Base-by-base conservation (phyloP, 441 rosid genomes). In the Isatis lusitanica region DNA sequence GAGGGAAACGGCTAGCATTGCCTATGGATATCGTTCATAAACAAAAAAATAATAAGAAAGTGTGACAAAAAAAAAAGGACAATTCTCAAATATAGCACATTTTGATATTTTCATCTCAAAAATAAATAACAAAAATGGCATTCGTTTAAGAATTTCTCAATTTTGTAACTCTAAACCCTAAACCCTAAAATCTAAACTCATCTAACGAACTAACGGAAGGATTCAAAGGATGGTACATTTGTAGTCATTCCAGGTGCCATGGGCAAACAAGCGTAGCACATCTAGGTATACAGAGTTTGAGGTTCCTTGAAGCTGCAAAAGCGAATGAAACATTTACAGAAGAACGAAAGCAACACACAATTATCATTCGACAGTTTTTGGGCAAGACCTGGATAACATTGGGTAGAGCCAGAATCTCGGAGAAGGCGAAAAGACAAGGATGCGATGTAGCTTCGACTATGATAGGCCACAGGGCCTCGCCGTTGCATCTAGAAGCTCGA, bases 241-340 rank as follows among this genome's bases (percentile, higher is more conserved):
- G 88, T 88, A 95, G 62, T 93, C 96, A 68, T 80, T 83, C 97
- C 98, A 93, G n/a, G 96, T 95, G 61, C 98, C 98, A 70, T 95
- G 90, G 4, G 96, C 93, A 83, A 91, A 95, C 88, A 93, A 74
- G 17, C 87, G 85, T 53, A 95, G 91, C 44, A 88, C 39, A 69
- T 88, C 88, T 24, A 90, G 83, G 70, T 80, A 81, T 5, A 66
- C 44, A 17, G 93, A 86, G 81, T 80, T 76, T 48, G 85, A 87
- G 56, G 85, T 82, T 80, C 97, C 96, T 86, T 85, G 83, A 55
- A 95, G 97, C 99, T 95, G 92, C 85, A 81, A 33, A 24, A 35
- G 55, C 60, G 8, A 30, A 10, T 12, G 35, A 40, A 52, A 16
- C 38, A 68, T 44, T n/a, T n/a, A n/a, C n/a, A n/a, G n/a, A n/a